A percentile compares a stretch with the other conserved stretches of the same genome.
phyloP scores from a whole-genome alignment of 164 flowering plant genomes.

The Annona cherimola region DNA sequence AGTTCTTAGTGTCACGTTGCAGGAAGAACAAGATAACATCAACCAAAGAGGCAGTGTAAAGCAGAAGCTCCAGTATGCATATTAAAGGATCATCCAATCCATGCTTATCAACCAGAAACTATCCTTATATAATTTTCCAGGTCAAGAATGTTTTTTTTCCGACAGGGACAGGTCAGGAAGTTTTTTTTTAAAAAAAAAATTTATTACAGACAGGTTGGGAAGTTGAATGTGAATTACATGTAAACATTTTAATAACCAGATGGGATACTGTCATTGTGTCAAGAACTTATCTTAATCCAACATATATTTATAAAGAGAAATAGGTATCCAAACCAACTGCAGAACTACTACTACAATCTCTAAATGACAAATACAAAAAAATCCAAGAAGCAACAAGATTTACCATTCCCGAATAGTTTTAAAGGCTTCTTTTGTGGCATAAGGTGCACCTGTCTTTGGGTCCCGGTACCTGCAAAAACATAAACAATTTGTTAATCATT shows the following conservation, averaged over 20 bases:
- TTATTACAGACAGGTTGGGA: not conserved
- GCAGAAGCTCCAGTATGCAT: not conserved
- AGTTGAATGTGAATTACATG: not conserved
- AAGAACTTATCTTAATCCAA: not conserved
- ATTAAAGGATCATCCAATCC: not conserved
- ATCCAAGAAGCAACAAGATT: conserved; percentile 7
- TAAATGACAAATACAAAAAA: not conserved
- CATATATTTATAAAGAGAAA: not conserved
- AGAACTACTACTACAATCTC: not conserved
- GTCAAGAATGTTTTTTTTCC: too few species aligned
- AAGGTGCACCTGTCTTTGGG: conserved; percentile 88
- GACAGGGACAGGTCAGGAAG: too few species aligned
- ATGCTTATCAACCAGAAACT: not conserved
- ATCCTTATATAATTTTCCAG: not conserved
- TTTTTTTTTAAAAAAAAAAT: too few species aligned
- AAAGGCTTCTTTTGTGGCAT: conserved; percentile 93
- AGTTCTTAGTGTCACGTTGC: not conserved
- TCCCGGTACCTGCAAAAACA: conserved; percentile 68
- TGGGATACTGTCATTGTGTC: not conserved
- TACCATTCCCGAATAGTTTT: conserved; percentile 75
- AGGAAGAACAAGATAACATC: not conserved
- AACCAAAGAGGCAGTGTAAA: not conserved
- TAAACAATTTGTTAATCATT: not conserved
- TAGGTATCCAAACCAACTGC: not conserved
- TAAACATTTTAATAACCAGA: not conserved